Evolutionary conservation across 768 basidiomycete species (phyloP).

Genomic region (Auricularia sp.): DNA sequence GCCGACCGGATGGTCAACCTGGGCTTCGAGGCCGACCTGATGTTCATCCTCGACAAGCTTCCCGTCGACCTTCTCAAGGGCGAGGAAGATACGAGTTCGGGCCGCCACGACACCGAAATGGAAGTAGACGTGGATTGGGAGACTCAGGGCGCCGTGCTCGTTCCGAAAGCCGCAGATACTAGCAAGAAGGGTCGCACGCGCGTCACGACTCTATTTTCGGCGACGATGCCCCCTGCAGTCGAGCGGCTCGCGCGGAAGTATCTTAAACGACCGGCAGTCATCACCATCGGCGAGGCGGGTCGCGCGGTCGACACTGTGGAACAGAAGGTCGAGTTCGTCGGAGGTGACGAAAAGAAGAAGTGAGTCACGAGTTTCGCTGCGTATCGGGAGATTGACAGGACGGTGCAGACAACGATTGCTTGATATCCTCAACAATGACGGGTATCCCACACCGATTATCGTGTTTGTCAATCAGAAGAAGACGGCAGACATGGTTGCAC

Average conservation of each 20-base stretch:
- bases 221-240: slow-evolving; percentile 97
- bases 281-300: slow-evolving; percentile 97
- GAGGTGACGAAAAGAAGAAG: slow-evolving; percentile 95
- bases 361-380: slow-evolving; percentile 27
- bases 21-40: slow-evolving; percentile 90
- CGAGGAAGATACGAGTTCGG: slow-evolving; percentile 45
- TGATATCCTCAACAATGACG: slow-evolving; percentile 85
- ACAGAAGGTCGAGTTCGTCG: slow-evolving; percentile 88
- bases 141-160: slow-evolving; percentile 29
- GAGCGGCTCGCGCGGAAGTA: slow-evolving; percentile 93
- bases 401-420: slow-evolving; percentile 60
- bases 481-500: slow-evolving; percentile 95
- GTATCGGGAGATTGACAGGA: slow-evolving; percentile 8
- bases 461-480: slow-evolving; percentile 99
- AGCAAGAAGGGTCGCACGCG: slow-evolving; percentile 65
- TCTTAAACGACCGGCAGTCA: slow-evolving; percentile 81
- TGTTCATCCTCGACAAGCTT: slow-evolving; percentile 88
- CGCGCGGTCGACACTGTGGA: slow-evolving; percentile 98
- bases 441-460: slow-evolving; percentile 85
- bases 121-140: slow-evolving; percentile 71
- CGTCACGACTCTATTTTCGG: slow-evolving; percentile 95
- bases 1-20: slow-evolving; percentile 98
- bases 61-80: slow-evolving; percentile 84
- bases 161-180: slow-evolving; percentile 13
- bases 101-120: slow-evolving; percentile 24